Evolutionary conservation across 2,329 filamentous ascomycete species (phyloP).

Genomic region (Thelonectria discophora): DNA sequence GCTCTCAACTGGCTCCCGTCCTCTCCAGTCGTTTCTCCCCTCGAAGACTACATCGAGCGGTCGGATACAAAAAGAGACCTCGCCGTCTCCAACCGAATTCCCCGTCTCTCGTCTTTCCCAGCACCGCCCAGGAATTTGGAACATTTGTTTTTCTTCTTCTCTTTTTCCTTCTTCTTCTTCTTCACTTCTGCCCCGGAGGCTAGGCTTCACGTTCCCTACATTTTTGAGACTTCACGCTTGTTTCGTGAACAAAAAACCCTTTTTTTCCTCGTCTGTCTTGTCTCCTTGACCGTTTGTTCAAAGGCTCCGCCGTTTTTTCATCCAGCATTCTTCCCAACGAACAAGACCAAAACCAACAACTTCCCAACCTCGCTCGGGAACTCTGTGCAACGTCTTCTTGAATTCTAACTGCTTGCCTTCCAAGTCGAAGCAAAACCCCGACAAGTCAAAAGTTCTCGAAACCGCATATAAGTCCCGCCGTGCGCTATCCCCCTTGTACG

Average conservation of each 20-base stretch:
- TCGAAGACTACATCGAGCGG: background rate
- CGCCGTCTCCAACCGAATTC: conserved; percentile 17
- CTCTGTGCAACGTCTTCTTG: background rate
- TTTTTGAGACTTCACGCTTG: conserved; percentile 14
- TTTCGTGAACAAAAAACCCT: background rate
- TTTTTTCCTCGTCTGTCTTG: background rate
- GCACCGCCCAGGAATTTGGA: conserved; percentile 39
- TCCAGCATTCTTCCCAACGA: conserved; percentile 5
- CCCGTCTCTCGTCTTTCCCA: conserved; percentile 22
- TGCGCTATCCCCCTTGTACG: too few relatives aligned
- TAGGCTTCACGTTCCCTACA: conserved; percentile 19
- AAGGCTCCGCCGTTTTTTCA: conserved; percentile 4
- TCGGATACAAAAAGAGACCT: conserved; percentile 33
- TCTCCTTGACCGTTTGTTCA: conserved; percentile 16
- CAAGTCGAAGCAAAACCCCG: too few relatives aligned
- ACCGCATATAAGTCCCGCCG: too few relatives aligned
- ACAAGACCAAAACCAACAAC: too few relatives aligned
- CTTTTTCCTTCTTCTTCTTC: conserved; percentile 30
- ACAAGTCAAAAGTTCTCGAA: too few relatives aligned
- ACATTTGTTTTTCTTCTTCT: conserved; percentile 28
- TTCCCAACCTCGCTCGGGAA: background rate
- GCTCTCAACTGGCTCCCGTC: too few relatives aligned
- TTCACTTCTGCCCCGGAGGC: conserved; percentile 26
- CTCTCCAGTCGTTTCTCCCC: too few relatives aligned
- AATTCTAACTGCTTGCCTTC: too few relatives aligned